Evolutionary conservation across 164 flowering plant species (phyloP), one percentile per base, ranked within the genome.

Genomic region (Hamamelis virginiana): DNA sequence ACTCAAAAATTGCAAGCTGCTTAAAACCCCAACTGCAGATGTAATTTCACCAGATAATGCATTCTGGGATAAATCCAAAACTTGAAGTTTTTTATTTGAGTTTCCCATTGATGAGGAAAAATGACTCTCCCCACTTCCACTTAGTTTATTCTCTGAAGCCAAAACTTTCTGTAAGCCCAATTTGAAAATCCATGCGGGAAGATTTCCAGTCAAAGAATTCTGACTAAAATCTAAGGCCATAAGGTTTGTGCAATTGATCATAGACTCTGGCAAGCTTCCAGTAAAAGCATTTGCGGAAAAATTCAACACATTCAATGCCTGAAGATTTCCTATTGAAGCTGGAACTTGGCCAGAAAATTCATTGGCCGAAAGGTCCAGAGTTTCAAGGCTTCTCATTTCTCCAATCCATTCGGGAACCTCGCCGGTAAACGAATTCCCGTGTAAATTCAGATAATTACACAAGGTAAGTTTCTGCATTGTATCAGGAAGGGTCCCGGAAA

Each of bases 351-450:
- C 96, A 8, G 91, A 81, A 71, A 93, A 86, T 21, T 67, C 76
- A 72, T 96, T 96, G 23, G 53, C 55, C 0, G 99, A 96, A 70
- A 96, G 80, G 85, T 96, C 99, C 78, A 96, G 72, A 55, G 59
- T 81, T 69, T 88, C 83, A 14, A 96, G 89, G 71, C 81, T 78
- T 62, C 69, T 77, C 88, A 96, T 72, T 43, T 83, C 86, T 69
- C 96, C 94, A 74, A 96, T 81, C 95, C 96, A 90, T 12, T 75
- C 69, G 0, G 95, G 98, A 69, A 93, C 51, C 55, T 79, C 85
- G 16, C 97, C 95, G 1, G 58, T 47, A 15, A 96, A 77, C 9
- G 66, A 75, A 77, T 95, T 95, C 33, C 72, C 76, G 11, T 75
- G 73, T 58, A 95, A 69, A 64, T 77, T 80, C n/a, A 95, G 76